A percentile compares a stretch with the other conserved stretches of the same genome.
Conservation (phyloP, 2,329 filamentous ascomycete species). For the Lasiodiplodia hormozganensis region DNA sequence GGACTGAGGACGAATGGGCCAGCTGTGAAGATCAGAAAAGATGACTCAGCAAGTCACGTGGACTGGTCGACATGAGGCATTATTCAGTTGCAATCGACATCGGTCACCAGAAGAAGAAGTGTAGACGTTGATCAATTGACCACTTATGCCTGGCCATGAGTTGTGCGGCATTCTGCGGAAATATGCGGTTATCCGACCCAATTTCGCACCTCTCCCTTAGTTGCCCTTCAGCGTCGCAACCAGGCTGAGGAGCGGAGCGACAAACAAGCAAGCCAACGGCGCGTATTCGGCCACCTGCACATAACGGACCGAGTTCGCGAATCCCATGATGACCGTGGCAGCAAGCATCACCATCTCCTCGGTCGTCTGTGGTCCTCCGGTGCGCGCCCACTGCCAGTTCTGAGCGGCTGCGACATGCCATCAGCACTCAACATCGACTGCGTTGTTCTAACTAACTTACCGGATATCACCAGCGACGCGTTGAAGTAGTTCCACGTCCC, state of each 20-base stretch:
- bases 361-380: constrained; percentile 11
- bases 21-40: neutral
- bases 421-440: neutral
- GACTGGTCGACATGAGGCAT: neutral
- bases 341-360: constrained; percentile 5
- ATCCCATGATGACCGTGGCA: constrained; percentile 4
- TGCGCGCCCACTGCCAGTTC: constrained; percentile 27
- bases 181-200: too few species aligned
- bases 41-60: neutral
- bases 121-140: too few species aligned
- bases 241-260: constrained; percentile 16
- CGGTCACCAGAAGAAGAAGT: too few species aligned
- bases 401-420: neutral
- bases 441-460: neutral
- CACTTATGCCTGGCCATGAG: too few species aligned
- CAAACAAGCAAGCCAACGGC: constrained; percentile 12
- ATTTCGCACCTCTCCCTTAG: neutral
- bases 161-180: too few species aligned
- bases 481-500: constrained; percentile 19
- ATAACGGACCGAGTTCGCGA: constrained; percentile 1
- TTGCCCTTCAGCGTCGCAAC: neutral
- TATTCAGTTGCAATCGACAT: neutral
- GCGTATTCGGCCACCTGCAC: constrained; percentile 7
- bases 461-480: constrained; percentile 6
- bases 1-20: neutral